Conservation (phyloP, 2,329 filamentous ascomycete genomes). For the Verticillium nonalfalfae region DNA sequence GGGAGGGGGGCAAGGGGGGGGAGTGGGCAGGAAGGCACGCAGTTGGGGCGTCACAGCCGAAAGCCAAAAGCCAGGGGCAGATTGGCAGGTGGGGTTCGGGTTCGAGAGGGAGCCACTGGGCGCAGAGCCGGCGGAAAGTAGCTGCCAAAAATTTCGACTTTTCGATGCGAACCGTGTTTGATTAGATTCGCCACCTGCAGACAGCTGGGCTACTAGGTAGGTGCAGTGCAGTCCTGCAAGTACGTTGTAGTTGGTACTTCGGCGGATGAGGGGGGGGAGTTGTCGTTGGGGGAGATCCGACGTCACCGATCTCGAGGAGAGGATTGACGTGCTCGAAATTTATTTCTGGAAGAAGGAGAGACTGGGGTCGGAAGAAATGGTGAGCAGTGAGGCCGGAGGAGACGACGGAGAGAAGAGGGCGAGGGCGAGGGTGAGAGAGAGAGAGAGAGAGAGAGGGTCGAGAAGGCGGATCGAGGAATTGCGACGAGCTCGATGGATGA, state of each 20-base stretch:
- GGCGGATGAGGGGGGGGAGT: not conserved
- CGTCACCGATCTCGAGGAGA: not conserved
- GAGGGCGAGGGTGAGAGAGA: constrained; percentile 1
- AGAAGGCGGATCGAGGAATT: not conserved
- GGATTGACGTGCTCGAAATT: not conserved
- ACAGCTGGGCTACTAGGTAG: not conserved
- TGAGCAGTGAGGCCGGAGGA: constrained; percentile 1
- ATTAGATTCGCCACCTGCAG: not conserved
- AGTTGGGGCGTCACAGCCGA: not conserved
- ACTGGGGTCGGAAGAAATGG: not conserved
- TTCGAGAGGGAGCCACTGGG: not conserved
- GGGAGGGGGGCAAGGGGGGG: not conserved
- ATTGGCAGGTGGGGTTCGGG: not conserved
- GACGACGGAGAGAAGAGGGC: constrained; percentile 1
- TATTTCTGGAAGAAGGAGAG: not conserved
- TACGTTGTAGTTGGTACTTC: no score
- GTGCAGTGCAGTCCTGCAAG: not conserved
- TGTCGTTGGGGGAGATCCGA: not conserved
- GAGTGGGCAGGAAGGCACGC: not conserved
- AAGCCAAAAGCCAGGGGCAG: not conserved
- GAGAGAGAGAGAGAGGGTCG: not conserved
- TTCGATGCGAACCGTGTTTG: not conserved
- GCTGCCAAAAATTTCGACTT: not conserved
- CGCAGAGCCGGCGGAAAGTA: not conserved
- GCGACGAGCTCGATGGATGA: not conserved